Evolutionary conservation across 306 rosid genomes (phyloP).

Genomic region (Mucuna pruriens): DNA sequence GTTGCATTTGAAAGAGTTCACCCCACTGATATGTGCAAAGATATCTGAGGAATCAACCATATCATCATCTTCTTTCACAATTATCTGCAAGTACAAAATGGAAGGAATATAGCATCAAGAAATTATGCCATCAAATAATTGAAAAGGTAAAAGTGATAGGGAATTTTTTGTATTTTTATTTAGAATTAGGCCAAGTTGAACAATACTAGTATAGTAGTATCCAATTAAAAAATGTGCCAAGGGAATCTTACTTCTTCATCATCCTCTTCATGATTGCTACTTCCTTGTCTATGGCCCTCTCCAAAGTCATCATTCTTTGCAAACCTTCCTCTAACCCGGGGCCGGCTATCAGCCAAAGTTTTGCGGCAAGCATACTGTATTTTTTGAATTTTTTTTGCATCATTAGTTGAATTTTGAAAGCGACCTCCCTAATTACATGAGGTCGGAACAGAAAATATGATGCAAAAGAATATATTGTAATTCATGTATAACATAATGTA

Average conservation of each 20-base stretch:
- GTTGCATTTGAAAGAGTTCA: slow-evolving; percentile 96
- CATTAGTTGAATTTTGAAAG: slow-evolving; percentile 33
- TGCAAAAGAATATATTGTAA: neutral
- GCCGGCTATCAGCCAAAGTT: slow-evolving; percentile 94
- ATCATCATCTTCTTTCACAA: slow-evolving; percentile 90
- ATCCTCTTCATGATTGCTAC: slow-evolving; percentile 82
- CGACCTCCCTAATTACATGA: too few relatives aligned
- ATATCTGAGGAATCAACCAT: slow-evolving; percentile 97
- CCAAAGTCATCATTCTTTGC: slow-evolving; percentile 94
- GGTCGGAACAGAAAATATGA: too few relatives aligned
- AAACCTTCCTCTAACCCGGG: slow-evolving; percentile 96
- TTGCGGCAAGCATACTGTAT: slow-evolving; percentile 97
- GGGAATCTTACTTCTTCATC: slow-evolving; percentile 81
- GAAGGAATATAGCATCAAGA: slow-evolving; percentile 40
- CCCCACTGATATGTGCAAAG: slow-evolving; percentile 96
- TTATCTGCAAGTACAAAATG: slow-evolving; percentile 59
- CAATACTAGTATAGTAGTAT: neutral
- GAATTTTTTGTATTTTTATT: neutral
- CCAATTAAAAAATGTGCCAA: neutral
- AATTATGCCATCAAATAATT: slow-evolving; percentile 35
- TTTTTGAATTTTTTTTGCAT: neutral
- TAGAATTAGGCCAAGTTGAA: slow-evolving; percentile 16
- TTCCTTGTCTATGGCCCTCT: slow-evolving; percentile 61
- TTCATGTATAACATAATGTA: slow-evolving; percentile 6
- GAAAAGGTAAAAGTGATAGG: slow-evolving; percentile 30